phyloP scores from a whole-genome alignment of 2,329 filamentous ascomycete genomes.

The Bipolaris sorokiniana region DNA sequence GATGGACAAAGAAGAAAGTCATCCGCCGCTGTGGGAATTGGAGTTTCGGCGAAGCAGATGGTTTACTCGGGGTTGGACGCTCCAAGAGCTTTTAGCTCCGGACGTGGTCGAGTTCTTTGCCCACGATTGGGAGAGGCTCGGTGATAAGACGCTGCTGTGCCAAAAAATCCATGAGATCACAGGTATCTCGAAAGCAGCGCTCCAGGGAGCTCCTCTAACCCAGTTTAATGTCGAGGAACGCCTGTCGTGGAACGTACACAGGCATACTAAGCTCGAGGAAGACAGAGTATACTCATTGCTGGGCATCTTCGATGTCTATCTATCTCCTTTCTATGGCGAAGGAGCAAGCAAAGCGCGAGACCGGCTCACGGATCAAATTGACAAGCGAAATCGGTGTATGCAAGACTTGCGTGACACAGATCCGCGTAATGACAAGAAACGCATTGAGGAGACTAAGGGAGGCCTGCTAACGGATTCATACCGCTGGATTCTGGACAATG shows the following conservation, averaged over 20 bases:
- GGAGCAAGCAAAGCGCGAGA: background rate
- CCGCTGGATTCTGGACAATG: slow-evolving; percentile 13
- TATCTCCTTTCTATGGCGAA: background rate
- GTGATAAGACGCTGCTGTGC: too few relatives aligned
- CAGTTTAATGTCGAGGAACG: background rate
- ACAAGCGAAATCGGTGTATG: background rate
- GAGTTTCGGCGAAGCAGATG: background rate
- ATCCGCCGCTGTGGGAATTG: background rate
- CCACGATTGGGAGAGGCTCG: too few relatives aligned
- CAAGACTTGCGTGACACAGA: background rate
- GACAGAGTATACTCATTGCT: background rate
- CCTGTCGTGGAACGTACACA: background rate
- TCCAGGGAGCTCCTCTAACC: background rate
- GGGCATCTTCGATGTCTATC: background rate
- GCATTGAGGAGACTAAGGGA: slow-evolving; percentile 10
- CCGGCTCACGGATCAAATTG: background rate
- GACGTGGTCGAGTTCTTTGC: too few relatives aligned
- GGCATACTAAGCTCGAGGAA: background rate
- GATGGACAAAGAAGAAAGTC: background rate
- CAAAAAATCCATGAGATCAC: background rate
- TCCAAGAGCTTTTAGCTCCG: too few relatives aligned
- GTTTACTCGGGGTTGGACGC: too few relatives aligned
- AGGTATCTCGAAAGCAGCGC: background rate
- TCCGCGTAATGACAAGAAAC: background rate
- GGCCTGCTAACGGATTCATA: slow-evolving; percentile 6